Evolutionary conservation across 2,329 filamentous ascomycete species (phyloP), one percentile per base, ranked within the genome.

Genomic region (Penicillium griseofulvum): DNA sequence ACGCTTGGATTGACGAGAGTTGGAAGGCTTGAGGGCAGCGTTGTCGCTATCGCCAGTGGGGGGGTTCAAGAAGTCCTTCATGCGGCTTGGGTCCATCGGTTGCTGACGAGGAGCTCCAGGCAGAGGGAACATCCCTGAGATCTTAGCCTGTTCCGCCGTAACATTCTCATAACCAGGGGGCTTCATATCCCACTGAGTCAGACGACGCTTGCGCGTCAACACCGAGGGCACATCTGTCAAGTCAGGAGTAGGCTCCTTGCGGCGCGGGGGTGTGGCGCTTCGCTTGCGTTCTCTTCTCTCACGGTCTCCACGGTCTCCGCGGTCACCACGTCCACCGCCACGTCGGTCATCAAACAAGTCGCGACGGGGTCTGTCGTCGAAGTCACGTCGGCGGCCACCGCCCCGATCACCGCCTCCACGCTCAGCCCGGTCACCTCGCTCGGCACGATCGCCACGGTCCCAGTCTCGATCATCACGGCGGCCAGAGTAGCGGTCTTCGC

Each of bases 181-280:
- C 78, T 99, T 99, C 74, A 99, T 97, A 73, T 99, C 95, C 94
- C 94, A 99, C 75, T 99, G 95, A 34, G 92, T 97, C 80, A 99
- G 80, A 56, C 94, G 88, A 65, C 95, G 88, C 80, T 92, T 94
- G 67, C 93, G 87, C 69, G 93, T 87, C 60, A 91, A 79, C 56
- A 99, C 81, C 4, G 91, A 84, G n/a, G 88, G 80, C 56, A 95
- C 80, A 68, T 95, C 86, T 57, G 92, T 95, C 70, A 99, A 80
- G 73, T 99, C 95, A 34, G 94, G 95, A 0, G 94, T 99, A 8
- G 94, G 91, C 75, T 99, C 94, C 73, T 90, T 88, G 78, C 93
- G 94, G 80, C 95, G 86, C 28, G 90, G 89, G 36, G 91, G 90
- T 42, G 87, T 89, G 17, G 88, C 85, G 68, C 89, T 96, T 65